Percentiles rank a stretch among this genome's conserved stretches.
Evolutionary conservation across 2,329 filamentous ascomycete species (phyloP).

Genomic region (Hymenoscyphus albidus): DNA sequence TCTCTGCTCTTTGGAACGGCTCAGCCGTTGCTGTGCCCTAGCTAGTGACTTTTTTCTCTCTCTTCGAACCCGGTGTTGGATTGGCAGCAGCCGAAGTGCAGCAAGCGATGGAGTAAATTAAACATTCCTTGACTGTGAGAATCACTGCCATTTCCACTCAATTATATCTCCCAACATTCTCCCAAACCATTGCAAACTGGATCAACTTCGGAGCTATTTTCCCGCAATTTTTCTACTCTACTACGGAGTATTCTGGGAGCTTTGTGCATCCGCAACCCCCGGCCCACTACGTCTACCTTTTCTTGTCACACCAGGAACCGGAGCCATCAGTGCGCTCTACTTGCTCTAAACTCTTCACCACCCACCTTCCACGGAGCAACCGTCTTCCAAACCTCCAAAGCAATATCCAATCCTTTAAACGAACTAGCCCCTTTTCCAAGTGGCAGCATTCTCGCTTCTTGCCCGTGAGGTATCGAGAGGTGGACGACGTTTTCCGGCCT

Average conservation of each 20-base stretch:
- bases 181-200: not conserved
- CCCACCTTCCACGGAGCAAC: not conserved
- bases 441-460: not conserved
- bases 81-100: not conserved
- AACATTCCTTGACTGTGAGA: slow-evolving; percentile 20
- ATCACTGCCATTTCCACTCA: slow-evolving; percentile 1
- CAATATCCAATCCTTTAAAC: not conserved
- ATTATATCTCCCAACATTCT: not conserved
- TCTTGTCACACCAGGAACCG: slow-evolving; percentile 21
- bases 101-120: slow-evolving; percentile 18
- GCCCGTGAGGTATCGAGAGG: not conserved
- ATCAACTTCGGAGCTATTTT: not conserved
- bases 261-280: slow-evolving; percentile 9
- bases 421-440: not conserved
- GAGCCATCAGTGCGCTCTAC: not conserved
- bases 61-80: slow-evolving; percentile 10
- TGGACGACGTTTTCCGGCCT: not conserved
- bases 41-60: not conserved
- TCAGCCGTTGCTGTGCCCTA: not conserved
- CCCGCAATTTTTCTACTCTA: slow-evolving; percentile 9
- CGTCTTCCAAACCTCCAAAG: not conserved
- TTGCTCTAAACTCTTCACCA: not conserved
- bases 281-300: slow-evolving; percentile 25
- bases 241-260: not conserved
- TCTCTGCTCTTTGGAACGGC: not conserved